phyloP scores from a whole-genome alignment of 352 stramenopile species.

The Globisporangium echinulatum region DNA sequence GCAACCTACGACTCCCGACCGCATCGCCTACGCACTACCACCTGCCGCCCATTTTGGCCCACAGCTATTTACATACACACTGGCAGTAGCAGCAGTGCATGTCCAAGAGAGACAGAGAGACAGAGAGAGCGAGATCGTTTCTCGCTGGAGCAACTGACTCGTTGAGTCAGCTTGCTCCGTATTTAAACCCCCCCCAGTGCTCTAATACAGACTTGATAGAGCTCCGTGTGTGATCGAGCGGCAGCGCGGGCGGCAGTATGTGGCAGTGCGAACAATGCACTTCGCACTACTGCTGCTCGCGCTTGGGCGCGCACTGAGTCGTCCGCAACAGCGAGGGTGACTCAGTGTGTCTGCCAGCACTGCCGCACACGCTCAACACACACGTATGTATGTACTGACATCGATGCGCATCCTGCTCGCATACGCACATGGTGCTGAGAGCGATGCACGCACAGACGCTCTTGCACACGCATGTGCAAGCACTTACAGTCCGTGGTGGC shows the following conservation, averaged over 20 bases:
- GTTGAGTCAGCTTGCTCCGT: neutral
- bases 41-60: no score
- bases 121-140: neutral
- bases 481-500: no score
- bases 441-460: no score
- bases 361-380: no score
- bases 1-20: neutral
- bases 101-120: slow-evolving; percentile 2
- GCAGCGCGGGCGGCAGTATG: neutral
- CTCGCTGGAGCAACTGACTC: neutral
- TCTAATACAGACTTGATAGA: slow-evolving; percentile 14
- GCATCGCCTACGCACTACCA: neutral
- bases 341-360: no score
- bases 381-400: no score
- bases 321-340: no score
- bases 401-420: no score
- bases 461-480: no score
- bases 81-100: neutral
- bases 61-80: no score
- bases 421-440: no score
- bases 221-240: slow-evolving; percentile 8
- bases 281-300: neutral
- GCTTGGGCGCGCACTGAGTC: neutral
- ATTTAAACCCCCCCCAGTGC: slow-evolving; percentile 9
- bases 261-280: neutral